Conservation (phyloP, 1,284 basidiomycete species). For the Mycena citricolor region DNA sequence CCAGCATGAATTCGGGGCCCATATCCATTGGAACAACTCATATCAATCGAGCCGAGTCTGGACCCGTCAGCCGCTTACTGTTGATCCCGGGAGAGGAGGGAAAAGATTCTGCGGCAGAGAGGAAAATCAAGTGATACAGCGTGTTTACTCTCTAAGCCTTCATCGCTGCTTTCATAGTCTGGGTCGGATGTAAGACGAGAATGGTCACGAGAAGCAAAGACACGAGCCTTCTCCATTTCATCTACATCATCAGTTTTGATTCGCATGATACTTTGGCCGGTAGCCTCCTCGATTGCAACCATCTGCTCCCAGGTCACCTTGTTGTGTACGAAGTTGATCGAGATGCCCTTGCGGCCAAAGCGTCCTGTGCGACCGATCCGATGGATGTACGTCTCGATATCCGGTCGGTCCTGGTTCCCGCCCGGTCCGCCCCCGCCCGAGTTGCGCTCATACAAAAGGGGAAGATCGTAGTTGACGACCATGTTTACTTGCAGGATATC, state of each 20-base stretch:
- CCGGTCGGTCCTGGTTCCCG: constrained; percentile 51
- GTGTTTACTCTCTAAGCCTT: too few species aligned
- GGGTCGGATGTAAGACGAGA: too few species aligned
- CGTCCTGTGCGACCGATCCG: constrained; percentile 97
- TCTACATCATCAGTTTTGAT: constrained; percentile 86
- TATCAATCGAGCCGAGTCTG: too few species aligned
- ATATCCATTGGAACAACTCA: too few species aligned
- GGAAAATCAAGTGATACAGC: too few species aligned
- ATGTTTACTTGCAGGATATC: constrained; percentile 99
- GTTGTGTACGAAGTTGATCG: constrained; percentile 96
- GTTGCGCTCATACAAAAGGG: constrained; percentile 76
- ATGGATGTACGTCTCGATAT: constrained; percentile 98
- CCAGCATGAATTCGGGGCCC: too few species aligned
- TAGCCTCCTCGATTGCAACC: constrained; percentile 76
- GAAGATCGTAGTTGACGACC: constrained; percentile 98
- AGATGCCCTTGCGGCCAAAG: constrained; percentile 92
- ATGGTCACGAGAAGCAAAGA: neutral
- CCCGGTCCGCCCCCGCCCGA: constrained; percentile 13
- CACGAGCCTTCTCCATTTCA: constrained; percentile 81
- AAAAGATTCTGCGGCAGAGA: constrained; percentile 4
- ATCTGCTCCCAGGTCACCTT: constrained; percentile 82
- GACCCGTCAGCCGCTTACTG: too few species aligned
- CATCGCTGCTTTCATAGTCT: too few species aligned
- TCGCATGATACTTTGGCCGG: constrained; percentile 75
- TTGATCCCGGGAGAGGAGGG: too few species aligned